phyloP scores from a whole-genome alignment of 805 yeast species.

The Lachancea thermotolerans region DNA sequence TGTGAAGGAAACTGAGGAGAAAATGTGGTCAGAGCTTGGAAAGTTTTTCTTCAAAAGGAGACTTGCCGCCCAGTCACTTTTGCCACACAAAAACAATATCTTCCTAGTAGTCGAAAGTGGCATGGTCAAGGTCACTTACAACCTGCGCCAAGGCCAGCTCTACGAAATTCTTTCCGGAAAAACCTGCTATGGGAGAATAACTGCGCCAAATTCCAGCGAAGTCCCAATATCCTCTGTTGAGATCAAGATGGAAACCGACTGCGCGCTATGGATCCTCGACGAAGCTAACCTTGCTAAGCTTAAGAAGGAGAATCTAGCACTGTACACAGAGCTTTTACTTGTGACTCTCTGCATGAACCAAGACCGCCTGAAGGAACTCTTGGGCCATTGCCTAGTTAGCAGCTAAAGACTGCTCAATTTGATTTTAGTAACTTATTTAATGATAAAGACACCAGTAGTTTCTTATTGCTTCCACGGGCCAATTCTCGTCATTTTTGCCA shows the following conservation, averaged over 20 bases:
- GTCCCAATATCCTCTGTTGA: constrained; percentile 38
- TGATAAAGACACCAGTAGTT: background rate
- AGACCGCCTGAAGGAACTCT: constrained; percentile 65
- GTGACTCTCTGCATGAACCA: constrained; percentile 58
- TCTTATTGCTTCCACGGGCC: background rate
- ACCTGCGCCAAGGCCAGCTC: constrained; percentile 38
- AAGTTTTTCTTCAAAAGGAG: constrained; percentile 48
- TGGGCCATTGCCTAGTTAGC: constrained; percentile 68
- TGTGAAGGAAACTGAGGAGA: constrained; percentile 35
- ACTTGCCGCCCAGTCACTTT: constrained; percentile 45
- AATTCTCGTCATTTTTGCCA: too few relatives aligned
- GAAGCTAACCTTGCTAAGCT: constrained; percentile 40
- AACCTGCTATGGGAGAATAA: constrained; percentile 47
- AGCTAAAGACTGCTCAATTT: constrained; percentile 27
- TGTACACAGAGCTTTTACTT: constrained; percentile 57
- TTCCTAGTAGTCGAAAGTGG: constrained; percentile 58
- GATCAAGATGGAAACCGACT: constrained; percentile 52
- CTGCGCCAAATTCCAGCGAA: constrained; percentile 25
- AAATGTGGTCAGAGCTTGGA: constrained; percentile 60
- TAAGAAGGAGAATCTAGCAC: constrained; percentile 40
- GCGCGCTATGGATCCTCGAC: constrained; percentile 64
- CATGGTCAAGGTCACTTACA: constrained; percentile 44
- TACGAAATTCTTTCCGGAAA: constrained; percentile 45
- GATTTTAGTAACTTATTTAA: background rate
- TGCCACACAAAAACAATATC: constrained; percentile 25